Percentiles rank a stretch among this genome's conserved stretches.
These are phyloP conservation scores for Ganoderma lucidum DNA, from an alignment of 1,284 basidiomycete species.

Conservation along the genomic window DNA sequence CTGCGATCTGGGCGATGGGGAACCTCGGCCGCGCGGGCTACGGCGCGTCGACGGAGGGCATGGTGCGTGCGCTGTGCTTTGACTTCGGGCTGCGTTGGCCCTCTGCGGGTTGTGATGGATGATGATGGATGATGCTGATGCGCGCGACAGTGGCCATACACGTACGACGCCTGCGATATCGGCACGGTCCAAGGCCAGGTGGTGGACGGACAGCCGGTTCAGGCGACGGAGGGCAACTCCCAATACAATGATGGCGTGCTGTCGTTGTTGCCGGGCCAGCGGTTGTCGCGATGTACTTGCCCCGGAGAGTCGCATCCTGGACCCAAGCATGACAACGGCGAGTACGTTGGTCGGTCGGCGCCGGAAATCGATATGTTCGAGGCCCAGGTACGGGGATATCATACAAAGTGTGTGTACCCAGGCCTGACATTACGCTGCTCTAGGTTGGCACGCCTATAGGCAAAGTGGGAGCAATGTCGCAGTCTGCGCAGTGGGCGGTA, in stretches of 20 bases:
- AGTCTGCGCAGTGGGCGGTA: slow-evolving; percentile 50
- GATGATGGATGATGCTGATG: too few species aligned
- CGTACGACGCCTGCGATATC: slow-evolving; percentile 61
- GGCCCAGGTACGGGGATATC: slow-evolving; percentile 27
- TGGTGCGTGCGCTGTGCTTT: slow-evolving; percentile 37
- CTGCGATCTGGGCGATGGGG: slow-evolving; percentile 62
- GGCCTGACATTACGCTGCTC: neutral
- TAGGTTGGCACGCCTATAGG: slow-evolving; percentile 1
- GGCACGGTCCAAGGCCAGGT: slow-evolving; percentile 64
- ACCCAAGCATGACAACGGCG: slow-evolving; percentile 61
- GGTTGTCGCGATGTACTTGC: slow-evolving; percentile 86
- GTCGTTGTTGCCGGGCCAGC: slow-evolving; percentile 80
- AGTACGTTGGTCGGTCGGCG: slow-evolving; percentile 45
- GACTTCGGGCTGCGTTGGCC: too few species aligned
- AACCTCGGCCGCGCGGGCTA: slow-evolving; percentile 47
- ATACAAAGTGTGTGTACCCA: neutral
- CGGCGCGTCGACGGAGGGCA: slow-evolving; percentile 63
- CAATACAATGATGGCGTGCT: slow-evolving; percentile 41
- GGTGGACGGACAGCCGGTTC: slow-evolving; percentile 44
- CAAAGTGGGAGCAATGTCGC: slow-evolving; percentile 49
- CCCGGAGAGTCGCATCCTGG: slow-evolving; percentile 82
- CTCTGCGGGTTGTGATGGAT: too few species aligned
- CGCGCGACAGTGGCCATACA: slow-evolving; percentile 55
- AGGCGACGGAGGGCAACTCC: slow-evolving; percentile 50
- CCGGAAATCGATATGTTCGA: slow-evolving; percentile 90